These are phyloP conservation scores for Pulveroboletus ravenelii DNA, from an alignment of 768 basidiomycete species.

Conservation along the genomic window DNA sequence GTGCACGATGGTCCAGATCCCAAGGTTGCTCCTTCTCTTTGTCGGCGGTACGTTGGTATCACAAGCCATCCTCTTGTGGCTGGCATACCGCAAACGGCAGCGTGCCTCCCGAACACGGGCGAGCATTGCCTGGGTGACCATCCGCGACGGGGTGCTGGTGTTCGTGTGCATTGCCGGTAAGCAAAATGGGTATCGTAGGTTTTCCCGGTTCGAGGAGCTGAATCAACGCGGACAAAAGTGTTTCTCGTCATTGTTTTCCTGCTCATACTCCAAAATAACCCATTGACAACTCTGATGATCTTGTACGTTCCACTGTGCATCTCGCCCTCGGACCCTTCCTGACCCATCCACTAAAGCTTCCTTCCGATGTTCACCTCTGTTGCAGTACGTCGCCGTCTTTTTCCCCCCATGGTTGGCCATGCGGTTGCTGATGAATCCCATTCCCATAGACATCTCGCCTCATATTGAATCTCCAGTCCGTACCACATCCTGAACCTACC, in stretches of 20 bases:
- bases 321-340: neutral
- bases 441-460: slow-evolving; percentile 10
- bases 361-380: slow-evolving; percentile 16
- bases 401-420: no score
- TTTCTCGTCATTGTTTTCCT: slow-evolving; percentile 11
- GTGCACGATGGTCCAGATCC: slow-evolving; percentile 6
- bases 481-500: rapidly evolving
- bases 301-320: slow-evolving; percentile 5
- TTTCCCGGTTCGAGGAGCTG: neutral
- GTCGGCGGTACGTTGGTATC: slow-evolving; percentile 7
- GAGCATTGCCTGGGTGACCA: slow-evolving; percentile 16
- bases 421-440: neutral
- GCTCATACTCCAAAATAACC: neutral
- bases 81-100: slow-evolving; percentile 15
- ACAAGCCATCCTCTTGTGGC: slow-evolving; percentile 16
- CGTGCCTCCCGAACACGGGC: neutral
- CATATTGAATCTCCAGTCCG: slow-evolving; percentile 17
- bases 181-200: neutral
- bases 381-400: slow-evolving; percentile 10
- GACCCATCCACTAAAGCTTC: slow-evolving; percentile 9
- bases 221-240: neutral
- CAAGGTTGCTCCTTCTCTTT: slow-evolving; percentile 4
- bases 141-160: slow-evolving; percentile 19
- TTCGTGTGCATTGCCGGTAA: slow-evolving; percentile 16
- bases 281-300: slow-evolving; percentile 6